A percentile compares a stretch with the other conserved stretches of the same genome.
Conservation (phyloP, 805 yeast genomes). For the Komagataella phaffii region DNA sequence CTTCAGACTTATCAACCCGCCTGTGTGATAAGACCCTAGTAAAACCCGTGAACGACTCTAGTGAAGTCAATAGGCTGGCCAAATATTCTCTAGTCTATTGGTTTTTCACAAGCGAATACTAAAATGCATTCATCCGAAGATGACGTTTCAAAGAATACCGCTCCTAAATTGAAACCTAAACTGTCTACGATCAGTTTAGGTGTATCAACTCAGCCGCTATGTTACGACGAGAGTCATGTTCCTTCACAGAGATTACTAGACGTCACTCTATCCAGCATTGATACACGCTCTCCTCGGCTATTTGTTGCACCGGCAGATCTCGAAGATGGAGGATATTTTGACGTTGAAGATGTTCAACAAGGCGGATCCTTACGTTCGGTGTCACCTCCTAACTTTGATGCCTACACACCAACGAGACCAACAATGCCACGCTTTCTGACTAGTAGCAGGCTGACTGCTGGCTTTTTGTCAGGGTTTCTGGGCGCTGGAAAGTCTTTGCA, state of each 20-base stretch:
- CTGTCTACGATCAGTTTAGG: neutral
- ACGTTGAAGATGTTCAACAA: neutral
- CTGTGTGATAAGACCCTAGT: neutral
- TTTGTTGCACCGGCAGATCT: neutral
- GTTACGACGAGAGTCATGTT: neutral
- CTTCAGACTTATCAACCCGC: neutral
- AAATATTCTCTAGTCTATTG: neutral
- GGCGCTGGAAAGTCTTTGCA: neutral
- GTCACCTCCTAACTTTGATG: neutral
- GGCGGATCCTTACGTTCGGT: neutral
- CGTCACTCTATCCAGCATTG: neutral
- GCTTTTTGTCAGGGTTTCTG: neutral
- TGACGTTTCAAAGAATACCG: neutral
- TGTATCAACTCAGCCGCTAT: neutral
- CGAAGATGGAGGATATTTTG: neutral
- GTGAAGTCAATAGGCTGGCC: neutral
- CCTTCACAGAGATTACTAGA: slow-evolving; percentile 1
- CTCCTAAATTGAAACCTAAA: neutral
- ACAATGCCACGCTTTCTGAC: neutral
- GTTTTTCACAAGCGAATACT: no score
- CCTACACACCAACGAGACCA: neutral
- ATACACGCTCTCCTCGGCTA: neutral
- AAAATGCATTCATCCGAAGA: neutral
- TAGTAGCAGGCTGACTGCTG: neutral
- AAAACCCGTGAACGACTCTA: neutral